Conservation (phyloP, 495 filamentous ascomycete species). For the Amniculicola lignicola region DNA sequence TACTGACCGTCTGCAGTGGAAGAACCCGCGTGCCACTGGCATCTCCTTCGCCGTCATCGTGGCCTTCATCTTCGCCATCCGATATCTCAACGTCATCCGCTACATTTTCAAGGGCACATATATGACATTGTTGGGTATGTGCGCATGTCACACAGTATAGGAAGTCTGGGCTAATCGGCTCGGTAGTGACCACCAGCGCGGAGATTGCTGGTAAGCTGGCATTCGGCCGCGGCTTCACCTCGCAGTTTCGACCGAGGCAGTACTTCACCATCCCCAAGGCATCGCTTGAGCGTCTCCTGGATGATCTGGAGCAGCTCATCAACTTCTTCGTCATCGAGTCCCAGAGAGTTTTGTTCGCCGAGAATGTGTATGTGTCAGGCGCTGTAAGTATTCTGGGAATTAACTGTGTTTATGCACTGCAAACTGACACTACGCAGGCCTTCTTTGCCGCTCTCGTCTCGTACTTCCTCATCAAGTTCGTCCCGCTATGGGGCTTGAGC, state of each 20-base stretch:
- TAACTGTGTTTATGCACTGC: slow-evolving; percentile 2
- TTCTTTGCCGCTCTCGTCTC: slow-evolving; percentile 77
- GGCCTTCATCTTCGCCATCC: slow-evolving; percentile 78
- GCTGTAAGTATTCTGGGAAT: slow-evolving; percentile 58
- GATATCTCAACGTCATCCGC: slow-evolving; percentile 84
- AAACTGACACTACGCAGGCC: slow-evolving; percentile 52
- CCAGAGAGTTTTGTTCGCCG: slow-evolving; percentile 90
- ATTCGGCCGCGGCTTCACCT: slow-evolving; percentile 73
- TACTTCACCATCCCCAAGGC: slow-evolving; percentile 91
- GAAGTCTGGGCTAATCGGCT: slow-evolving; percentile 9
- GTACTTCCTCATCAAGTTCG: slow-evolving; percentile 90
- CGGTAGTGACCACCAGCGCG: slow-evolving; percentile 63
- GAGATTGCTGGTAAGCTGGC: slow-evolving; percentile 75
- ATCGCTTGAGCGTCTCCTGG: slow-evolving; percentile 72
- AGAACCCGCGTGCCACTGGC: slow-evolving; percentile 73
- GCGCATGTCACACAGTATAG: neutral
- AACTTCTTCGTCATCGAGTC: slow-evolving; percentile 98
- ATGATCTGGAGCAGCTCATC: slow-evolving; percentile 84
- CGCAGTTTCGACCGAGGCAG: slow-evolving; percentile 80
- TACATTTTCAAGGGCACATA: slow-evolving; percentile 86
- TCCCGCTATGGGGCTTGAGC: slow-evolving; percentile 89
- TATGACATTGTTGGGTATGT: slow-evolving; percentile 61
- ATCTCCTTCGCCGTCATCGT: slow-evolving; percentile 75
- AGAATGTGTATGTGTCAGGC: slow-evolving; percentile 80
- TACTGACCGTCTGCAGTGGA: slow-evolving; percentile 54